Conservation (phyloP, 768 basidiomycete genomes). For the Ephemerocybe angulata region DNA sequence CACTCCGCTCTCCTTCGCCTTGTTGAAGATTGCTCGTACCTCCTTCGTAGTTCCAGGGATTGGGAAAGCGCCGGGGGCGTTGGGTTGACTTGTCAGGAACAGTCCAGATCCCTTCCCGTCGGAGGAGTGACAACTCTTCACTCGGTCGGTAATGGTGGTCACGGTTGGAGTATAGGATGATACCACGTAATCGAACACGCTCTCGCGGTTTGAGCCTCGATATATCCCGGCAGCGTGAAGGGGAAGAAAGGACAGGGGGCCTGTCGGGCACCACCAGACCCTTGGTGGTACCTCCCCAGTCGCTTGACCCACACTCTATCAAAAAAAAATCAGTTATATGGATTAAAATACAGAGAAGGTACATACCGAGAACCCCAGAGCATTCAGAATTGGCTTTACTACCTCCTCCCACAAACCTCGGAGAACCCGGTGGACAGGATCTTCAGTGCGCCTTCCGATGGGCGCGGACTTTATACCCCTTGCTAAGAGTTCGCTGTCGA, state of each 20-base stretch:
- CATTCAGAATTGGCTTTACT: slow-evolving; percentile 9
- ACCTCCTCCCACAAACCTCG: too few relatives aligned
- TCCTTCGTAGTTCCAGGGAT: slow-evolving; percentile 12
- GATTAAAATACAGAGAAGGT: neutral
- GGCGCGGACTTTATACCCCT: neutral
- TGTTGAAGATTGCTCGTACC: too few relatives aligned
- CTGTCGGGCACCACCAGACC: slow-evolving; percentile 32
- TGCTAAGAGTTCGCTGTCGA: neutral
- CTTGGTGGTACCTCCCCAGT: too few relatives aligned
- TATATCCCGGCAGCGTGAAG: slow-evolving; percentile 32
- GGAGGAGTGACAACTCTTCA: neutral
- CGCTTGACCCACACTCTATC: too few relatives aligned
- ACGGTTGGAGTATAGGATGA: slow-evolving; percentile 18
- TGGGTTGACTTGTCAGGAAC: slow-evolving; percentile 11
- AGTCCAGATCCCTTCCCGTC: neutral
- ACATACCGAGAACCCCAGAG: slow-evolving; percentile 6
- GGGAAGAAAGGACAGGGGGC: slow-evolving; percentile 25
- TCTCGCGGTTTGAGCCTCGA: neutral
- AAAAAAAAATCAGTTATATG: neutral
- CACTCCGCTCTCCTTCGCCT: too few relatives aligned
- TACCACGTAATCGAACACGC: slow-evolving; percentile 12
- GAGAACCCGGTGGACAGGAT: neutral
- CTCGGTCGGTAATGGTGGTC: neutral
- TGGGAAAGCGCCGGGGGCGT: neutral
- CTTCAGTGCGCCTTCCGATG: neutral